Evolutionary conservation across 179 eudicot genomes (phyloP).

Genomic region (Silene coronaria): DNA sequence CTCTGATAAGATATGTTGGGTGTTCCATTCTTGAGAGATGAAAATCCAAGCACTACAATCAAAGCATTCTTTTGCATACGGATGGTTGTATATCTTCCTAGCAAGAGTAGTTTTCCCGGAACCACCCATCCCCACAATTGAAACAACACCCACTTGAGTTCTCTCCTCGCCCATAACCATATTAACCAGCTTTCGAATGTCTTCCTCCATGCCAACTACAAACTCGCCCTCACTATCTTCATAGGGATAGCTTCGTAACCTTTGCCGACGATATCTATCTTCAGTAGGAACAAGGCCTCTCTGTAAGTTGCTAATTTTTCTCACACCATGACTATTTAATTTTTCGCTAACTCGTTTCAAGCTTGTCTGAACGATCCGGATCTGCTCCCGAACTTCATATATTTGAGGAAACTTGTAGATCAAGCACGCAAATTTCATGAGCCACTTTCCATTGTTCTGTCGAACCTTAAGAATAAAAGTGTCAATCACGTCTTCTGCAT

Average conservation of each 20-base stretch:
- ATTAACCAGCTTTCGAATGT: slow-evolving; percentile 13
- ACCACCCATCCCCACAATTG: slow-evolving; percentile 60
- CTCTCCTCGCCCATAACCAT: slow-evolving; percentile 11
- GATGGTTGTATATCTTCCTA: slow-evolving; percentile 40
- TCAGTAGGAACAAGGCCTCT: neutral
- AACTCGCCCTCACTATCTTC: slow-evolving; percentile 12
- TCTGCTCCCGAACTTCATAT: slow-evolving; percentile 6
- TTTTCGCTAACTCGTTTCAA: slow-evolving; percentile 3
- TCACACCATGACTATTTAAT: slow-evolving; percentile 12
- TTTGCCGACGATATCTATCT: neutral
- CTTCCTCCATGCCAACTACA: slow-evolving; percentile 26
- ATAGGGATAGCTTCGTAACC: slow-evolving; percentile 15
- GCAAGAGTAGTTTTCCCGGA: slow-evolving; percentile 50
- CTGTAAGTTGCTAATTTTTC: neutral
- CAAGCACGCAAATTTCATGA: neutral
- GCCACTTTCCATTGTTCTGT: neutral
- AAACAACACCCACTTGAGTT: slow-evolving; percentile 18
- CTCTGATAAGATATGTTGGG: slow-evolving; percentile 16
- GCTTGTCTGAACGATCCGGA: slow-evolving; percentile 1
- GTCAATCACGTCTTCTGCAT: slow-evolving; percentile 29
- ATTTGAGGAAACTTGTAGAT: neutral
- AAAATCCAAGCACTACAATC: slow-evolving; percentile 48
- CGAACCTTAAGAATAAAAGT: slow-evolving; percentile 14
- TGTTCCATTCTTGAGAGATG: slow-evolving; percentile 39
- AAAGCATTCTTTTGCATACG: slow-evolving; percentile 23